A percentile compares a stretch with the other conserved stretches of the same genome.
phyloP scores from a whole-genome alignment of 2,329 filamentous ascomycete species.

The Diaporthe helianthi region DNA sequence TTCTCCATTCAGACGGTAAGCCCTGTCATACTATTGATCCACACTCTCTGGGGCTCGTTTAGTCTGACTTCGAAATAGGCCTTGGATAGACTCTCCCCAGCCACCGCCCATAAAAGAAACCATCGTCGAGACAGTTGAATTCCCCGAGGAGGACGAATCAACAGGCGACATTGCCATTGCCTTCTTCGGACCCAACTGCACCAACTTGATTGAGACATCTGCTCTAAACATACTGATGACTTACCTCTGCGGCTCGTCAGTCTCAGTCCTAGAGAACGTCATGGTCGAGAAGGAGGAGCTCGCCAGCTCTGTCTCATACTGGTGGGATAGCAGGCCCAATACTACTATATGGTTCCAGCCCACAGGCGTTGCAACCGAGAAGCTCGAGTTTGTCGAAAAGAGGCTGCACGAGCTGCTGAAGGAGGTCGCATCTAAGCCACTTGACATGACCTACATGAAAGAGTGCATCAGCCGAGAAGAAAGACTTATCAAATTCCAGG shows the following conservation, averaged over 20 bases:
- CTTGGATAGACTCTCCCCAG: slow-evolving; percentile 89
- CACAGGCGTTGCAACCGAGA: slow-evolving; percentile 85
- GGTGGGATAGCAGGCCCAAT: slow-evolving; percentile 79
- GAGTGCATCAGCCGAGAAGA: slow-evolving; percentile 86
- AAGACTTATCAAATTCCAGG: slow-evolving; percentile 81
- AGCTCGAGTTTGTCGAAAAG: slow-evolving; percentile 83
- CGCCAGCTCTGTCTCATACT: slow-evolving; percentile 83
- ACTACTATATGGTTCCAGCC: slow-evolving; percentile 86
- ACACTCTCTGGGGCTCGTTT: background rate
- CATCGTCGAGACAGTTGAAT: slow-evolving; percentile 79
- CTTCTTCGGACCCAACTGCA: slow-evolving; percentile 86
- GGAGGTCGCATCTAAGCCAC: slow-evolving; percentile 78
- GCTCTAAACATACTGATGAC: slow-evolving; percentile 82
- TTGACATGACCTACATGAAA: slow-evolving; percentile 89
- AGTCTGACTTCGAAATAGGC: slow-evolving; percentile 48
- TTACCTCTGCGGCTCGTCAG: slow-evolving; percentile 92
- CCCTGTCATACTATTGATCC: background rate
- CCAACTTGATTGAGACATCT: slow-evolving; percentile 69
- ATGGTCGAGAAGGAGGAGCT: slow-evolving; percentile 94
- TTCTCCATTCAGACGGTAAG: slow-evolving; percentile 74
- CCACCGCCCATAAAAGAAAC: slow-evolving; percentile 76
- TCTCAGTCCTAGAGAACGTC: slow-evolving; percentile 88
- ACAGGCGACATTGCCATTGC: slow-evolving; percentile 86
- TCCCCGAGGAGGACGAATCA: slow-evolving; percentile 96
- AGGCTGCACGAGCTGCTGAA: slow-evolving; percentile 84